A percentile compares a stretch with the other conserved stretches of the same genome.
phyloP scores from a whole-genome alignment of 352 stramenopile species.

The Paralagenidium karlingii region DNA sequence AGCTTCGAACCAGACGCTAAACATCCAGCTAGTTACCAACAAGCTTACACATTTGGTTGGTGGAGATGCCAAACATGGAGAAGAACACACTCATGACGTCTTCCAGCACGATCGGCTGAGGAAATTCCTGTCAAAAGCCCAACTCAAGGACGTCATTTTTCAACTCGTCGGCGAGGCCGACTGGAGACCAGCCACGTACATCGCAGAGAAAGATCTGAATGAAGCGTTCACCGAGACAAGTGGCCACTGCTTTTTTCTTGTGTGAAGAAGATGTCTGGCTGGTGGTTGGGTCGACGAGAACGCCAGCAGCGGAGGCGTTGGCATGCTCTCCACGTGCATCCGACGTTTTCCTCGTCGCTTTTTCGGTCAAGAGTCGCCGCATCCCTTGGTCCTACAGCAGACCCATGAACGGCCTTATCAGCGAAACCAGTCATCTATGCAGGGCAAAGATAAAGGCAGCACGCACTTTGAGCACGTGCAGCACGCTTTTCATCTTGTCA shows the following conservation, averaged over 20 bases:
- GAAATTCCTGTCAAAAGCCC: constrained; percentile 7
- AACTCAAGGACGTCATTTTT: neutral
- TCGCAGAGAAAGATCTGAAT: constrained; percentile 24
- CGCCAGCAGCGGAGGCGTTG: neutral
- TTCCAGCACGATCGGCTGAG: constrained; percentile 20
- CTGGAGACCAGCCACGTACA: constrained; percentile 4
- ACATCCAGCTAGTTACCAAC: neutral
- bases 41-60: constrained; percentile 17
- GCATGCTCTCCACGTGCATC: neutral
- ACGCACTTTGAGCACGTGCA: constrained; percentile 16
- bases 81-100: constrained; percentile 20
- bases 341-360: too few species aligned
- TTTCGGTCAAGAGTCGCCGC: too few species aligned
- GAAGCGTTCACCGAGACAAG: constrained; percentile 18
- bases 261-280: constrained; percentile 8
- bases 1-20: neutral
- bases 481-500: constrained; percentile 18
- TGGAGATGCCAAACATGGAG: constrained; percentile 6
- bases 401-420: too few species aligned
- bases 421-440: too few species aligned
- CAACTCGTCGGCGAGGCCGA: neutral
- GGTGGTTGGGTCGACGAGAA: neutral
- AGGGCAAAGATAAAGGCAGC: too few species aligned
- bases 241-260: constrained; percentile 17
- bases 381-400: constrained; percentile 12